phyloP scores from a whole-genome alignment of 148 eudicot species.

The Persicaria tinctoria region DNA sequence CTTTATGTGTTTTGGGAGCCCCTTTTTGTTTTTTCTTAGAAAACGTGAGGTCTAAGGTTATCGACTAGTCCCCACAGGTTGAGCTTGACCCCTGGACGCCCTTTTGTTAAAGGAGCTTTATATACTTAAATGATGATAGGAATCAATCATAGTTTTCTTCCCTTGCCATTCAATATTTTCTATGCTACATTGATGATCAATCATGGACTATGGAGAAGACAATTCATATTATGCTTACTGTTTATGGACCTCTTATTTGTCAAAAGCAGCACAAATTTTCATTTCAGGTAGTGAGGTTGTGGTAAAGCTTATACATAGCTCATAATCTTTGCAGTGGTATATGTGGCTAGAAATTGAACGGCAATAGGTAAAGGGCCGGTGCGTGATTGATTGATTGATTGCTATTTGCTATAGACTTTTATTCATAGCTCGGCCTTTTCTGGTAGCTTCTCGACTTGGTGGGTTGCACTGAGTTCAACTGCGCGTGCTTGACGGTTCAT shows the following conservation, averaged over 20 bases:
- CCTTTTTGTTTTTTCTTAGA: neutral
- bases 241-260: constrained; percentile 5
- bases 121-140: neutral
- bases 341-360: constrained; percentile 3
- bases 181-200: constrained; percentile 1
- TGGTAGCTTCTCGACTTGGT: neutral
- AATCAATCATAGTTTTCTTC: neutral
- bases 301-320: no score
- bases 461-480: no score
- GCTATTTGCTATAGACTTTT: neutral
- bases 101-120: neutral
- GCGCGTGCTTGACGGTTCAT: no score
- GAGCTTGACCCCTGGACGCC: no score
- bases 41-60: no score
- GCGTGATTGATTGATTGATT: neutral
- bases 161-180: neutral
- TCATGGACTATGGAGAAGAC: constrained; percentile 3
- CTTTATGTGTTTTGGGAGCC: neutral
- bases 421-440: neutral
- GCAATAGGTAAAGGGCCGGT: neutral
- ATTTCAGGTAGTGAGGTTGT: neutral
- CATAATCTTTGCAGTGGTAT: neutral
- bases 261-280: neutral
- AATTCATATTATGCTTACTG: neutral
- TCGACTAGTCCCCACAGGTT: no score